These are phyloP conservation scores for Ophiorrhiza pumila DNA, from an alignment of 257 asterid genomes.

Conservation along the genomic window DNA sequence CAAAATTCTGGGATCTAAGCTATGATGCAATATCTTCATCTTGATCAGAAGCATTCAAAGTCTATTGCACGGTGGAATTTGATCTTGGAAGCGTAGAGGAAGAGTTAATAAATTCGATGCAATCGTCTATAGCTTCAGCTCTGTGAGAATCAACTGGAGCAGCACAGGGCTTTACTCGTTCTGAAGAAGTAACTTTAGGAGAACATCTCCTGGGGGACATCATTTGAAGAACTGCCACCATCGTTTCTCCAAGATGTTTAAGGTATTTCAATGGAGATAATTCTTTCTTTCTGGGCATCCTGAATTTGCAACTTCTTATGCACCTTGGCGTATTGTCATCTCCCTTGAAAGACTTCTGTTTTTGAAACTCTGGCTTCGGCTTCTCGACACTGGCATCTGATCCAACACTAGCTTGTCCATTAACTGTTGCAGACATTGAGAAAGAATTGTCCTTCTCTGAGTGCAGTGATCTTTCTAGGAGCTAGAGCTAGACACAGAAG, in stretches of 20 bases:
- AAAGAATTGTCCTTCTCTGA: constrained; percentile 1
- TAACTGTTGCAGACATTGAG: constrained; percentile 21
- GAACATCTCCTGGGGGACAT: constrained; percentile 22
- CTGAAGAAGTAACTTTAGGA: constrained; percentile 35
- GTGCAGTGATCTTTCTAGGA: background rate
- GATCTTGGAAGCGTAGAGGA: constrained; percentile 44
- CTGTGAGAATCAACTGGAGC: constrained; percentile 38
- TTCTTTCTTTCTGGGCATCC: constrained; percentile 24
- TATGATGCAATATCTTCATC: constrained; percentile 4
- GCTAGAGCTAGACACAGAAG: background rate
- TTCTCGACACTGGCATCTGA: constrained; percentile 2
- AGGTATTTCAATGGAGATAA: constrained; percentile 26
- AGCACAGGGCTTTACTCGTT: constrained; percentile 20
- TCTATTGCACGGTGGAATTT: constrained; percentile 28
- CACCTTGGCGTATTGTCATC: constrained; percentile 11
- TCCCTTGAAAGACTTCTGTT: constrained; percentile 17
- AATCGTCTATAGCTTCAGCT: constrained; percentile 45
- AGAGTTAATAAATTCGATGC: constrained; percentile 46
- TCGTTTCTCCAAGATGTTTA: constrained; percentile 27
- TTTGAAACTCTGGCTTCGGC: background rate
- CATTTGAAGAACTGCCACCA: constrained; percentile 20
- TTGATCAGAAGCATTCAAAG: background rate
- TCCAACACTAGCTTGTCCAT: constrained; percentile 14
- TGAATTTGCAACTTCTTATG: constrained; percentile 29
- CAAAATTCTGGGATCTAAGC: constrained; percentile 5